Evolutionary conservation across 2,329 filamentous ascomycete species (phyloP).

Genomic region (Sporothrix curviconia): DNA sequence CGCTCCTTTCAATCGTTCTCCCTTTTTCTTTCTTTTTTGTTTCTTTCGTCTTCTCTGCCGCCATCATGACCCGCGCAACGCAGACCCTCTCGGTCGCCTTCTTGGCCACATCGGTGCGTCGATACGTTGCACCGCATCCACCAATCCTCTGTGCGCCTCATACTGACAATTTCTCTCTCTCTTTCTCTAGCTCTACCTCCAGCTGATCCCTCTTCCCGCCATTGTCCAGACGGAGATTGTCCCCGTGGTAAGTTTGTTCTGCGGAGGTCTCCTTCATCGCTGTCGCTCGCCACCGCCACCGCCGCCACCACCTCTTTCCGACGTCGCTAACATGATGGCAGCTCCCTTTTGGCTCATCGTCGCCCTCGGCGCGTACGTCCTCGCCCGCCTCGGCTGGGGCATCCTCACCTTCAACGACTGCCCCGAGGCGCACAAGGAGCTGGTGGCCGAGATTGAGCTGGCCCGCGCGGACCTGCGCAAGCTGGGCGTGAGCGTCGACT

Average conservation of each 20-base stretch:
- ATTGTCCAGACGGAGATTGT: conserved; percentile 78
- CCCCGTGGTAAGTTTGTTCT: conserved; percentile 62
- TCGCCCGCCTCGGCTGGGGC: conserved; percentile 85
- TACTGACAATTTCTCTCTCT: too few species aligned
- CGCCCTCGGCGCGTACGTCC: conserved; percentile 82
- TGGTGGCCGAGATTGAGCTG: conserved; percentile 76
- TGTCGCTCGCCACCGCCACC: too few species aligned
- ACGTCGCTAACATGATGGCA: too few species aligned
- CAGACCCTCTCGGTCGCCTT: conserved; percentile 86
- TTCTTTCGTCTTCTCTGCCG: not conserved
- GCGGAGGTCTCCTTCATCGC: not conserved
- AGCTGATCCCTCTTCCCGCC: conserved; percentile 71
- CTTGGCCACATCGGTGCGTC: conserved; percentile 75
- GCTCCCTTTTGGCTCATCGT: conserved; percentile 94
- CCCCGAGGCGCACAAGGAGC: conserved; percentile 79
- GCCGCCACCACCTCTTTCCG: too few species aligned
- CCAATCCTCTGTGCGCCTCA: not conserved
- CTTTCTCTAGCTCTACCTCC: conserved; percentile 75
- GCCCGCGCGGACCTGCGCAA: conserved; percentile 67
- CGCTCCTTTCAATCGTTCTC: not conserved
- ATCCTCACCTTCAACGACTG: conserved; percentile 97
- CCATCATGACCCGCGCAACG: conserved; percentile 84
- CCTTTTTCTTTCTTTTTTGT: not conserved
- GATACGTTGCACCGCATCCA: not conserved
- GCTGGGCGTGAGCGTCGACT: conserved; percentile 74